Percentiles rank a stretch among this genome's conserved stretches.
These are phyloP conservation scores for Orbilia javanica DNA, from an alignment of 2,329 filamentous ascomycete species.

Conservation along the genomic window DNA sequence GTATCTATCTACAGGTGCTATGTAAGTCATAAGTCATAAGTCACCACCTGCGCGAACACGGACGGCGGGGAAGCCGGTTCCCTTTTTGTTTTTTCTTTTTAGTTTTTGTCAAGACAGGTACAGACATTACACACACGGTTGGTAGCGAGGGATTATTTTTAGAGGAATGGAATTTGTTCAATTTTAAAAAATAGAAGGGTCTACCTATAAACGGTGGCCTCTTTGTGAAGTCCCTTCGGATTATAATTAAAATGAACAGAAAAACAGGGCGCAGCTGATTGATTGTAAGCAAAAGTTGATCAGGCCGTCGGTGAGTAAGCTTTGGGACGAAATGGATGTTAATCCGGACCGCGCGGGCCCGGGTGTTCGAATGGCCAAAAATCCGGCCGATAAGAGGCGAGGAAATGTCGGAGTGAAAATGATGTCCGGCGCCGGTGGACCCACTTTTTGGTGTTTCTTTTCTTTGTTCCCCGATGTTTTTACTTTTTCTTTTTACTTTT, in stretches of 20 bases:
- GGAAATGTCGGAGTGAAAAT: slow-evolving; percentile 13
- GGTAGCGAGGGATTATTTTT: no score
- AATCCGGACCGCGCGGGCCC: slow-evolving; percentile 37
- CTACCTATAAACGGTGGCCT: slow-evolving; percentile 6
- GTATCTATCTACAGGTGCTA: no score
- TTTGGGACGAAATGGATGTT: background rate
- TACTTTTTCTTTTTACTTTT: background rate
- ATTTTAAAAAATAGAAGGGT: background rate
- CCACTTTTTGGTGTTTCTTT: background rate
- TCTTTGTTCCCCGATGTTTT: no score
- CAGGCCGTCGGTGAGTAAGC: no score
- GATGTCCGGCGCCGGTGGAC: slow-evolving; percentile 28
- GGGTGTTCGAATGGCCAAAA: background rate
- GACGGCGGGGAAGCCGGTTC: no score
- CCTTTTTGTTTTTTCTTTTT: no score
- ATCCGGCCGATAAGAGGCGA: slow-evolving; percentile 27
- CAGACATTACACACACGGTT: no score
- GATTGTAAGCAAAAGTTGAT: no score
- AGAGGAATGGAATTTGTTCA: background rate
- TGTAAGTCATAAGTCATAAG: no score
- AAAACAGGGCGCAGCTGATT: background rate
- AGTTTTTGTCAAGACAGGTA: no score
- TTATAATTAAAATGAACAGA: background rate
- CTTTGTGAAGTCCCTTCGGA: no score
- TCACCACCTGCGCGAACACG: no score